These are phyloP conservation scores for Blastocystis sp. DNA, from an alignment of 352 stramenopile genomes.

Conservation along the genomic window DNA sequence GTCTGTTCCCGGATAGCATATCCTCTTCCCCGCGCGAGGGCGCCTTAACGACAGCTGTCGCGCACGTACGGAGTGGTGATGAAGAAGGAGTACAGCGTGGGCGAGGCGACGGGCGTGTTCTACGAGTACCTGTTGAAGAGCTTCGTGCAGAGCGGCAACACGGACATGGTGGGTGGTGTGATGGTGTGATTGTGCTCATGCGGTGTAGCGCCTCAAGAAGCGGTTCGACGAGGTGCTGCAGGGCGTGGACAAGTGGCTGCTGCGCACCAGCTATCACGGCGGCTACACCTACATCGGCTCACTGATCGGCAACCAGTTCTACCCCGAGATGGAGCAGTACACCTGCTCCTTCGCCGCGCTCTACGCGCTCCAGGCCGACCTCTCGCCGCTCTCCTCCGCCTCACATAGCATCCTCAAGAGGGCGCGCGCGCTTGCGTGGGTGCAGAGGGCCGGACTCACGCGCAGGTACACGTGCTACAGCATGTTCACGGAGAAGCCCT, in stretches of 20 bases:
- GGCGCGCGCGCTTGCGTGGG: slow-evolving; percentile 8
- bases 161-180: slow-evolving; percentile 71
- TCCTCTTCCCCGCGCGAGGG: slow-evolving; percentile 72
- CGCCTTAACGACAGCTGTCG: slow-evolving; percentile 27
- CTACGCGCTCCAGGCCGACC: neutral
- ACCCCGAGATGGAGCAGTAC: slow-evolving; percentile 77
- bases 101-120: slow-evolving; percentile 81
- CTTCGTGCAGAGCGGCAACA: slow-evolving; percentile 88
- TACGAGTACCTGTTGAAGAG: slow-evolving; percentile 98
- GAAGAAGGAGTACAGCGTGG: slow-evolving; percentile 23
- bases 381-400: neutral
- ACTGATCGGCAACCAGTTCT: slow-evolving; percentile 14
- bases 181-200: neutral
- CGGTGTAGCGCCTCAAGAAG: slow-evolving; percentile 72
- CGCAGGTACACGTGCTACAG: slow-evolving; percentile 75
- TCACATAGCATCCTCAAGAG: neutral
- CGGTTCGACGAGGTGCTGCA: slow-evolving; percentile 89
- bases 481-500: slow-evolving; percentile 78
- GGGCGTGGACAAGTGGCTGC: slow-evolving; percentile 85
- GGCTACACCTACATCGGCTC: slow-evolving; percentile 77
- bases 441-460: slow-evolving; percentile 70
- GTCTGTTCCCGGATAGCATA: slow-evolving; percentile 73
- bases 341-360: slow-evolving; percentile 79
- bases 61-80: slow-evolving; percentile 4
- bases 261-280: slow-evolving; percentile 76